Evolutionary conservation across 2,329 filamentous ascomycete species (phyloP).

Genomic region (Neonectria ditissima): DNA sequence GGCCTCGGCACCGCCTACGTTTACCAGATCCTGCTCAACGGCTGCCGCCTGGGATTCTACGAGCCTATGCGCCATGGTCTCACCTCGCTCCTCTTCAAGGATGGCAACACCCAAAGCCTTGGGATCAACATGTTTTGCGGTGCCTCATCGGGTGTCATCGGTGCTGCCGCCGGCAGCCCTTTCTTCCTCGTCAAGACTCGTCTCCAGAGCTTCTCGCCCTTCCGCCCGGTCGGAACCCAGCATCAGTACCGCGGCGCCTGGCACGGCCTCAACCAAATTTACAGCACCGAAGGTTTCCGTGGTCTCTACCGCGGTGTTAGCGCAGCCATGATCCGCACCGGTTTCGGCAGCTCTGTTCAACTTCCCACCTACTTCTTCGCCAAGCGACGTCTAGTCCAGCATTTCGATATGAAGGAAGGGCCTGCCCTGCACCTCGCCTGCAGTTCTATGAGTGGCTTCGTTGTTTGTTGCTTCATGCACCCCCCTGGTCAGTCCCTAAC

Average conservation of each 20-base stretch:
- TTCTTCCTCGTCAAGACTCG: constrained; percentile 99
- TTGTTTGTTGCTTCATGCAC: constrained; percentile 98
- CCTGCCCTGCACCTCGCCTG: constrained; percentile 89
- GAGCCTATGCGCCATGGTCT: constrained; percentile 86
- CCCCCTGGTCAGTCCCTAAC: constrained; percentile 81
- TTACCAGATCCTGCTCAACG: constrained; percentile 96
- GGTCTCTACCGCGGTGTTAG: constrained; percentile 92
- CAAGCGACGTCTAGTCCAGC: constrained; percentile 84
- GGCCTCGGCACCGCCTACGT: constrained; percentile 93
- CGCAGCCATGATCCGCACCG: constrained; percentile 95
- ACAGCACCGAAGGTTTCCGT: constrained; percentile 77
- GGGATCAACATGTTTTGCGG: constrained; percentile 95
- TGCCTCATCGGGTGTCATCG: constrained; percentile 88
- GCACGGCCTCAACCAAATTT: constrained; percentile 87
- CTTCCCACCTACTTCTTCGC: constrained; percentile 98
- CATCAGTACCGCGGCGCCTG: constrained; percentile 88
- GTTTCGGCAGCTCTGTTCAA: constrained; percentile 95
- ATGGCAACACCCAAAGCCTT: constrained; percentile 82
- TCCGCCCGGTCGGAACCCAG: constrained; percentile 95
- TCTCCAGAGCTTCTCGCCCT: constrained; percentile 92
- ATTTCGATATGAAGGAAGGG: constrained; percentile 91
- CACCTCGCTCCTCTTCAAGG: constrained; percentile 76
- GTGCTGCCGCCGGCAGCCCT: constrained; percentile 91
- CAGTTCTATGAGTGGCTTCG: constrained; percentile 91
- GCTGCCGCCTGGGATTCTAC: constrained; percentile 96